phyloP scores from a whole-genome alignment of 306 rosid genomes.

The Cicer yamashitae region DNA sequence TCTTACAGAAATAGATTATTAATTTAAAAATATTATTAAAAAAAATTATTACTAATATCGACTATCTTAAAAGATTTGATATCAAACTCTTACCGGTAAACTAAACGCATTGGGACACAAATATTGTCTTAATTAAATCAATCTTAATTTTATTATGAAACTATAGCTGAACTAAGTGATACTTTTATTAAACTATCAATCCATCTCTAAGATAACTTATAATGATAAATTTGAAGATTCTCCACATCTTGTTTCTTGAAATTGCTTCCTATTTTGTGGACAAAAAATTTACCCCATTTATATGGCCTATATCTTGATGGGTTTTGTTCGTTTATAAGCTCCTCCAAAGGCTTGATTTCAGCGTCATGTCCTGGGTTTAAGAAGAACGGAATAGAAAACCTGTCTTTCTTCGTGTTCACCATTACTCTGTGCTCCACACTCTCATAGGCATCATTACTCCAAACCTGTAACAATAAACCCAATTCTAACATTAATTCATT shows the following conservation, averaged over 20 bases:
- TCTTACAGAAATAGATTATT: too few species aligned
- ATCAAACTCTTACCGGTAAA: too few species aligned
- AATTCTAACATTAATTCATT: not conserved
- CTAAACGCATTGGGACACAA: too few species aligned
- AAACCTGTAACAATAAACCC: slow-evolving; percentile 55
- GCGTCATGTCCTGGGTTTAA: slow-evolving; percentile 58
- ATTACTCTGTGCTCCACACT: slow-evolving; percentile 80
- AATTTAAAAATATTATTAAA: too few species aligned
- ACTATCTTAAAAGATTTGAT: too few species aligned
- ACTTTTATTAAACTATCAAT: not conserved
- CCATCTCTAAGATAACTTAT: not conserved
- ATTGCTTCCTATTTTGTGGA: slow-evolving; percentile 46
- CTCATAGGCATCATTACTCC: slow-evolving; percentile 81
- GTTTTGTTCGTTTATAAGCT: slow-evolving; percentile 52
- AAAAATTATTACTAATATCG: too few species aligned
- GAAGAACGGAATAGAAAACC: slow-evolving; percentile 73
- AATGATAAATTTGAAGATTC: slow-evolving; percentile 58
- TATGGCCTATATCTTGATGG: slow-evolving; percentile 59
- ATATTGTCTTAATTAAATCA: too few species aligned
- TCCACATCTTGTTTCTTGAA: slow-evolving; percentile 55
- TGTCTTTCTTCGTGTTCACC: slow-evolving; percentile 67
- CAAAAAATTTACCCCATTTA: slow-evolving; percentile 64
- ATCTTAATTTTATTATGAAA: too few species aligned
- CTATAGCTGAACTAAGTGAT: not conserved
- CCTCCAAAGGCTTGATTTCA: slow-evolving; percentile 67